These are phyloP conservation scores for Pseudoturritis turrita DNA, from an alignment of 345 rosid genomes.

Conservation along the genomic window DNA sequence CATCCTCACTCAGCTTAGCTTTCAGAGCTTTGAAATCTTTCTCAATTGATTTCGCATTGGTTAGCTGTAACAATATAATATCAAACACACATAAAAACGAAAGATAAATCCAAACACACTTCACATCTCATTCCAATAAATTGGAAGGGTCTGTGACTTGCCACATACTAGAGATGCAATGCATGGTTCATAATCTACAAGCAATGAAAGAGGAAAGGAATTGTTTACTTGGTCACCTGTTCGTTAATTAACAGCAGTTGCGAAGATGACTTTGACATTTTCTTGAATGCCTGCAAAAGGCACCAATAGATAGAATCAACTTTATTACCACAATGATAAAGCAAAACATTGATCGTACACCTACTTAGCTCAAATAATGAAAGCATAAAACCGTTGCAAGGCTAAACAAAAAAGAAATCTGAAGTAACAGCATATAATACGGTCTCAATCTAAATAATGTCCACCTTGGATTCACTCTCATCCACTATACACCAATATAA, in stretches of 20 bases:
- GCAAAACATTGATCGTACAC: conserved; percentile 5
- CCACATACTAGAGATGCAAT: neutral
- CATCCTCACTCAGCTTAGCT: conserved; percentile 67
- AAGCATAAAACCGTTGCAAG: neutral
- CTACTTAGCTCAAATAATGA: neutral
- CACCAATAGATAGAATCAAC: conserved; percentile 10
- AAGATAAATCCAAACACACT: neutral
- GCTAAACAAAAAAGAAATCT: neutral
- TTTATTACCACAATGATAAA: neutral
- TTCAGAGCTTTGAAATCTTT: conserved; percentile 65
- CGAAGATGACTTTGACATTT: conserved; percentile 66
- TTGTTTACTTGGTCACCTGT: conserved; percentile 44
- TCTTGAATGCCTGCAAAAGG: conserved; percentile 56
- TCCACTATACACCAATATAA: conserved; percentile 4
- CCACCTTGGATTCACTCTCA: neutral
- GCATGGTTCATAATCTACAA: neutral
- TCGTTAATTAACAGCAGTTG: conserved; percentile 72
- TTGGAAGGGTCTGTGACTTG: neutral
- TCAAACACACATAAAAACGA: neutral
- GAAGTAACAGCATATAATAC: neutral
- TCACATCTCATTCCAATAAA: neutral
- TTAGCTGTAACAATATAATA: conserved; percentile 41
- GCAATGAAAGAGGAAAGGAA: neutral
- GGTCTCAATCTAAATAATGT: neutral
- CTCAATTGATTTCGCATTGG: conserved; percentile 76